Conservation (phyloP, 2,329 filamentous ascomycete genomes). For the Sclerotinia trifoliorum region DNA sequence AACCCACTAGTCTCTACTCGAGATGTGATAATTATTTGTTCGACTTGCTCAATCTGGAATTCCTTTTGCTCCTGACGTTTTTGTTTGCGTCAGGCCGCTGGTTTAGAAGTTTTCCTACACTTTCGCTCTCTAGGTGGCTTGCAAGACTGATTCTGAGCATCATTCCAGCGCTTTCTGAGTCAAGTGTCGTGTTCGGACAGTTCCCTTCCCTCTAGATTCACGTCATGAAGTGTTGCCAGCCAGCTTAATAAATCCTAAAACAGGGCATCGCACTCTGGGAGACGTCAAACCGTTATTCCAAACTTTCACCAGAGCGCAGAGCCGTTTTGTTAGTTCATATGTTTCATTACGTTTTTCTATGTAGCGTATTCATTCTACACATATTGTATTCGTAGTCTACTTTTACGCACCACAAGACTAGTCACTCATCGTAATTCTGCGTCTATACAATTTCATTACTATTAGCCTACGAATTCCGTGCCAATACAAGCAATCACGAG, state of each 20-base stretch:
- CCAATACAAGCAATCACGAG: background rate
- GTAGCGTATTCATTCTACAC: background rate
- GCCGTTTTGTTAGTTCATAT: background rate
- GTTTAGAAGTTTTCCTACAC: background rate
- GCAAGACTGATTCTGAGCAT: background rate
- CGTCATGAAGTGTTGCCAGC: background rate
- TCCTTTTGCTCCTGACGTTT: background rate
- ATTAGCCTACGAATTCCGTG: background rate
- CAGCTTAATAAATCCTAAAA: background rate
- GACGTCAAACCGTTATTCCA: background rate
- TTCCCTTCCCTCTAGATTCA: background rate
- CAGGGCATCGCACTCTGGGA: background rate
- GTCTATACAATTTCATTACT: background rate
- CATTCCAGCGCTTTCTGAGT: background rate
- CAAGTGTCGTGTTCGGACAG: background rate
- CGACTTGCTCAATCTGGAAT: background rate
- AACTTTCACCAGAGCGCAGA: background rate
- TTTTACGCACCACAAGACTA: background rate
- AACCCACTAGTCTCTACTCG: background rate
- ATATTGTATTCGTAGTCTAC: background rate
- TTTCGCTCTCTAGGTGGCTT: background rate
- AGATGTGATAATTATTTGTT: background rate
- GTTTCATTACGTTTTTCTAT: background rate
- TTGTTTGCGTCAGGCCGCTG: background rate
- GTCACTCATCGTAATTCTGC: background rate